Percentiles rank a stretch among this genome's conserved stretches.
These are phyloP conservation scores for Cladosporium velox DNA, from an alignment of 2,329 filamentous ascomycete species.

Conservation along the genomic window DNA sequence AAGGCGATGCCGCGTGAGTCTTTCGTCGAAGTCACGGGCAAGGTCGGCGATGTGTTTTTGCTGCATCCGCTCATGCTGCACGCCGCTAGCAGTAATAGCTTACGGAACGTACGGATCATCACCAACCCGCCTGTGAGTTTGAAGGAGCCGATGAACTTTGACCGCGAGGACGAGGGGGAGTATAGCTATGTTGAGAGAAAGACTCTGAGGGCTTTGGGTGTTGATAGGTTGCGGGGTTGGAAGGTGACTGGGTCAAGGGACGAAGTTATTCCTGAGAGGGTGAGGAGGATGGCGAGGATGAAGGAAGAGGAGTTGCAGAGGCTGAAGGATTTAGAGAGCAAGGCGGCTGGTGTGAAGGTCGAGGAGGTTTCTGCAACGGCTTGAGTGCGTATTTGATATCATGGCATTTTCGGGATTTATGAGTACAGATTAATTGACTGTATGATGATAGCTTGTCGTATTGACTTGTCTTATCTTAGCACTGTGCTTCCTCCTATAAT, in stretches of 20 bases:
- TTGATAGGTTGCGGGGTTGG: slow-evolving; percentile 54
- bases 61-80: slow-evolving; percentile 64
- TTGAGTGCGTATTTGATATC: background rate
- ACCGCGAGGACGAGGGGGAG: slow-evolving; percentile 47
- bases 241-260: slow-evolving; percentile 54
- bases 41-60: slow-evolving; percentile 59
- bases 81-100: slow-evolving; percentile 53
- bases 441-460: background rate
- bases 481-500: background rate
- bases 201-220: slow-evolving; percentile 54
- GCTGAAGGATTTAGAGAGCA: slow-evolving; percentile 39
- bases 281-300: slow-evolving; percentile 54
- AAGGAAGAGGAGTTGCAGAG: slow-evolving; percentile 32
- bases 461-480: background rate
- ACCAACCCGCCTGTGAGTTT: slow-evolving; percentile 59
- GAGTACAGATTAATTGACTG: background rate
- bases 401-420: background rate
- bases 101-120: slow-evolving; percentile 53
- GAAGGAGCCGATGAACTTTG: slow-evolving; percentile 55
- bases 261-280: slow-evolving; percentile 51
- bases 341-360: slow-evolving; percentile 23
- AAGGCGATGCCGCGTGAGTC: slow-evolving; percentile 36
- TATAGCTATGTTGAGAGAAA: slow-evolving; percentile 60
- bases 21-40: slow-evolving; percentile 58
- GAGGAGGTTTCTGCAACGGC: slow-evolving; percentile 7